phyloP scores from a whole-genome alignment of 306 rosid species.

The Rosa lucieae region DNA sequence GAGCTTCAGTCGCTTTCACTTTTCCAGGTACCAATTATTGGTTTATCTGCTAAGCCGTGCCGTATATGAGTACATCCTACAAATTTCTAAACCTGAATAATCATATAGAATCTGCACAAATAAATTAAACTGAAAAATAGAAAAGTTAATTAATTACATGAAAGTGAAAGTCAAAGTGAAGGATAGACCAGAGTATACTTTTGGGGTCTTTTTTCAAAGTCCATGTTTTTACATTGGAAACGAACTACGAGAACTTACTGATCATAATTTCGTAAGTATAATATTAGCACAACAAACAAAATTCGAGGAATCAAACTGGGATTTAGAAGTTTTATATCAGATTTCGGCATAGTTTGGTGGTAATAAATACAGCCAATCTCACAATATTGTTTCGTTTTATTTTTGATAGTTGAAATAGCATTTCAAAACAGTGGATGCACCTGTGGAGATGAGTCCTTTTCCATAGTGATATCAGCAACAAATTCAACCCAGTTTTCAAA shows the following conservation, averaged over 20 bases:
- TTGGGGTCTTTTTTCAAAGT: neutral
- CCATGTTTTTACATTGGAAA: neutral
- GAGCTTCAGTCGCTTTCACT: neutral
- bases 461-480: neutral
- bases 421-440: neutral
- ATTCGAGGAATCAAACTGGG: neutral
- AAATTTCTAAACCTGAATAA: neutral
- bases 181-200: neutral
- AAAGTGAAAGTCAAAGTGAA: neutral
- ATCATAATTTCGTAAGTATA: neutral
- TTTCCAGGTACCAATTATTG: neutral
- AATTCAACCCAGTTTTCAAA: neutral
- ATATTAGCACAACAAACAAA: neutral
- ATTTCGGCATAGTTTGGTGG: neutral
- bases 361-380: neutral
- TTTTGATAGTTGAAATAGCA: neutral
- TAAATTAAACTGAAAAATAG: neutral
- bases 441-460: constrained; percentile 12
- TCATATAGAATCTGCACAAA: neutral
- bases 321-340: neutral
- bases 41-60: too few relatives aligned
- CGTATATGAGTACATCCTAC: neutral
- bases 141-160: neutral
- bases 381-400: neutral
- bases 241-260: too few relatives aligned